Percentiles rank a stretch among this genome's conserved stretches.
phyloP scores from a whole-genome alignment of 2,329 filamentous ascomycete genomes.

The Aspergillus ruber region DNA sequence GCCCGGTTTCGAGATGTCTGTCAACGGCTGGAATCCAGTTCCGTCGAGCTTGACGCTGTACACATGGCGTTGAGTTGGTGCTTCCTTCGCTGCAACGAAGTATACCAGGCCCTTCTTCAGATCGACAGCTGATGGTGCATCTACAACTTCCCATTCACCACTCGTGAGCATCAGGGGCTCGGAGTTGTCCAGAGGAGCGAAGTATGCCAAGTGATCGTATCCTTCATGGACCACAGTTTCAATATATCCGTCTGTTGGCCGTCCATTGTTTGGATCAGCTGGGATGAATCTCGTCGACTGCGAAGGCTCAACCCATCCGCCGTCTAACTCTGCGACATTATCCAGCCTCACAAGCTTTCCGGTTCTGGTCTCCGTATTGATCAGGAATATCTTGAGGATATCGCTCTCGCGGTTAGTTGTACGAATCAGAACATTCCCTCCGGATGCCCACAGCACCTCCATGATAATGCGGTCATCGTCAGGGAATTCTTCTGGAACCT shows the following conservation, averaged over 20 bases:
- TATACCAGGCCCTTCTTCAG: slow-evolving; percentile 82
- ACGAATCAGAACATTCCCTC: slow-evolving; percentile 72
- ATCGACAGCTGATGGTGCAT: slow-evolving; percentile 78
- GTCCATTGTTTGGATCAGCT: slow-evolving; percentile 68
- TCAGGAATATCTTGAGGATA: slow-evolving; percentile 75
- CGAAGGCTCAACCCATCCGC: slow-evolving; percentile 94
- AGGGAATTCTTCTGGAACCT: slow-evolving; percentile 68
- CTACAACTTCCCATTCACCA: slow-evolving; percentile 86
- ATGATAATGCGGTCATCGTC: slow-evolving; percentile 85
- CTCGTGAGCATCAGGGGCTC: slow-evolving; percentile 80
- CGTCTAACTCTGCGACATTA: slow-evolving; percentile 78
- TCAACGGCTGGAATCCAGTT: slow-evolving; percentile 64
- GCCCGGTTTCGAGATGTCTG: slow-evolving; percentile 64
- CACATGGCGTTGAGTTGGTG: slow-evolving; percentile 81
- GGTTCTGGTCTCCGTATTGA: slow-evolving; percentile 67
- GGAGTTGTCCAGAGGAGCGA: slow-evolving; percentile 75
- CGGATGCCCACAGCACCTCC: slow-evolving; percentile 83
- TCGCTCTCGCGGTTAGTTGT: slow-evolving; percentile 94
- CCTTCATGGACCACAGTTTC: slow-evolving; percentile 82
- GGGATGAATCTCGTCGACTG: slow-evolving; percentile 81
- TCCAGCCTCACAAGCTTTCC: slow-evolving; percentile 73
- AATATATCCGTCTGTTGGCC: slow-evolving; percentile 80
- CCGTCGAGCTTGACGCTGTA: slow-evolving; percentile 86
- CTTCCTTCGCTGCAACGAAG: slow-evolving; percentile 79
- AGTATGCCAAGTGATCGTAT: slow-evolving; percentile 89